Percentiles rank a stretch among this genome's conserved stretches.
Conservation (phyloP, 495 filamentous ascomycete species). For the Neurospora africana region DNA sequence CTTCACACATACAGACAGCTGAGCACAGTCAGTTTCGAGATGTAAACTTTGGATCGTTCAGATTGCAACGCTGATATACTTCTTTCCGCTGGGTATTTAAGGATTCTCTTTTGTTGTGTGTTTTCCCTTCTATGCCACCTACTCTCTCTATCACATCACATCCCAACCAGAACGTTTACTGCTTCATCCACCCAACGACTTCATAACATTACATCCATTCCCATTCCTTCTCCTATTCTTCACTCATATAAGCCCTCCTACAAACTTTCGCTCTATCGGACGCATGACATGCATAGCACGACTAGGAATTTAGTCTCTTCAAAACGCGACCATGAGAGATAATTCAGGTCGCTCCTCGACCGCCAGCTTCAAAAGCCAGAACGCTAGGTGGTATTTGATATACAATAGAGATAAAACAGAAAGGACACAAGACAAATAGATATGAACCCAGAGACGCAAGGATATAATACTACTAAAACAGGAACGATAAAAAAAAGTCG, state of each 20-base stretch:
- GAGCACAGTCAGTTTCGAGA: not conserved
- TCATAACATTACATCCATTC: not conserved
- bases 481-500: not conserved
- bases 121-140: not conserved
- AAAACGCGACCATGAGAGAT: not conserved
- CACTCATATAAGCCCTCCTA: not conserved
- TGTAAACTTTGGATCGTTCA: not conserved
- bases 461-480: not conserved
- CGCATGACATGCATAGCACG: not conserved
- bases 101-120: not conserved
- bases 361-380: not conserved
- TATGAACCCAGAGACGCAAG: not conserved
- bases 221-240: not conserved
- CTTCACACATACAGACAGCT: not conserved
- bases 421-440: not conserved
- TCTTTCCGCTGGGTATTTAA: not conserved
- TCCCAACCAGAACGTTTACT: not conserved
- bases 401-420: not conserved
- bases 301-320: not conserved
- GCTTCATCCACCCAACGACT: not conserved
- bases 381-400: not conserved
- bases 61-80: not conserved
- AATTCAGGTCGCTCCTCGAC: not conserved
- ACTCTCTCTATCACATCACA: not conserved
- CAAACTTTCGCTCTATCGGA: not conserved